These are phyloP conservation scores for Pichia kudriavzevii DNA, from an alignment of 1,139 yeast genomes.

Conservation along the genomic window DNA sequence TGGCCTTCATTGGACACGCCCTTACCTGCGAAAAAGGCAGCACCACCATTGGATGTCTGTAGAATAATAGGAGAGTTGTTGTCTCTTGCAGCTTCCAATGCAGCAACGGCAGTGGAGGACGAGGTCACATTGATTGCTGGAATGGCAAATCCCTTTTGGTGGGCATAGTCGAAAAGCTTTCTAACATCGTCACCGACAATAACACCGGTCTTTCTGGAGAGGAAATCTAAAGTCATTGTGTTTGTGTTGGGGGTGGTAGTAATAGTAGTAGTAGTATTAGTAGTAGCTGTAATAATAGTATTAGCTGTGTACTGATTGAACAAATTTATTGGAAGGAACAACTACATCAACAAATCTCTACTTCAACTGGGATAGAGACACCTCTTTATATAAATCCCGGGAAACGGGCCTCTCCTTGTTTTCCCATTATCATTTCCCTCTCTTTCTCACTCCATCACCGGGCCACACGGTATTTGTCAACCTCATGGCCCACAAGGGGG, in stretches of 20 bases:
- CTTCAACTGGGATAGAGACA: no score
- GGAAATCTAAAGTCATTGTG: constrained; percentile 34
- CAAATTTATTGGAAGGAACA: no score
- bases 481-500: no score
- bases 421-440: no score
- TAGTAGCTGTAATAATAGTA: no score
- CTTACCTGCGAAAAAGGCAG: constrained; percentile 99
- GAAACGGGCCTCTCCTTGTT: no score
- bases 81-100: constrained; percentile 98
- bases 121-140: constrained; percentile 99
- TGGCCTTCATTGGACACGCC: constrained; percentile 94
- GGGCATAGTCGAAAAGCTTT: constrained; percentile 88
- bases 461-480: no score
- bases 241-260: background rate
- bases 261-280: no score
- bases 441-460: no score
- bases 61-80: constrained; percentile 89
- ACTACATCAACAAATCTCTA: no score
- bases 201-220: constrained; percentile 91
- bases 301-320: no score
- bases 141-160: constrained; percentile 87
- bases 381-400: no score
- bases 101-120: constrained; percentile 93
- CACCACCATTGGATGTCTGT: constrained; percentile 99
- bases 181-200: constrained; percentile 98